Conservation (phyloP, 352 stramenopile genomes). For the Globisporangium nagaii region DNA sequence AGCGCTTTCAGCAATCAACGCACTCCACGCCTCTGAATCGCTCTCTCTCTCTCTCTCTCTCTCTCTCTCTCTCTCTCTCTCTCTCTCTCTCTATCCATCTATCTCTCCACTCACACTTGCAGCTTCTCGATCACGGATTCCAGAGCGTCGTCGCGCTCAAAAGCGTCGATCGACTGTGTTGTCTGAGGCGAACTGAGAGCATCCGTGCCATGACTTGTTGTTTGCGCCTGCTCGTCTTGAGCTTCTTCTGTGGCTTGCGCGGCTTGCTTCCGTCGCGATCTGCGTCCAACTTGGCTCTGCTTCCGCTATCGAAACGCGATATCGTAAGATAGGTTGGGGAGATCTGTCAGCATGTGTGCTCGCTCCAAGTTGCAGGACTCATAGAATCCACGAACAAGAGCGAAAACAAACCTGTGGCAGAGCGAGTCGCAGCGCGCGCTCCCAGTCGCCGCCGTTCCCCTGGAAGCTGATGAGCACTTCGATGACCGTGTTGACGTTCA, state of each 20-base stretch:
- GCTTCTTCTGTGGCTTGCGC: neutral
- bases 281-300: conserved; percentile 28
- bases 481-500: conserved; percentile 78
- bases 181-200: neutral
- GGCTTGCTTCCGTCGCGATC: conserved; percentile 18
- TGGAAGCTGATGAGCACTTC: conserved; percentile 63
- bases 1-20: too few relatives aligned
- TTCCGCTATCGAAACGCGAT: conserved; percentile 23
- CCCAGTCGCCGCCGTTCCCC: conserved; percentile 37
- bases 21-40: too few relatives aligned
- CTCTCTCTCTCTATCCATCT: too few relatives aligned
- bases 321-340: too few relatives aligned
- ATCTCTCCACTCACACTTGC: neutral
- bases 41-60: too few relatives aligned
- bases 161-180: neutral
- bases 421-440: conserved; percentile 30
- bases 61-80: too few relatives aligned
- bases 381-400: neutral
- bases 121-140: neutral
- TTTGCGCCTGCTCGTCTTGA: neutral
- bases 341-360: too few relatives aligned
- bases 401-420: conserved; percentile 40
- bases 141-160: neutral
- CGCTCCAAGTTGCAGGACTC: too few relatives aligned
- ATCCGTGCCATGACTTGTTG: neutral